Evolutionary conservation across 176 grass and related monocot species (phyloP).

Genomic region (Rhipidocladum racemiflorum): DNA sequence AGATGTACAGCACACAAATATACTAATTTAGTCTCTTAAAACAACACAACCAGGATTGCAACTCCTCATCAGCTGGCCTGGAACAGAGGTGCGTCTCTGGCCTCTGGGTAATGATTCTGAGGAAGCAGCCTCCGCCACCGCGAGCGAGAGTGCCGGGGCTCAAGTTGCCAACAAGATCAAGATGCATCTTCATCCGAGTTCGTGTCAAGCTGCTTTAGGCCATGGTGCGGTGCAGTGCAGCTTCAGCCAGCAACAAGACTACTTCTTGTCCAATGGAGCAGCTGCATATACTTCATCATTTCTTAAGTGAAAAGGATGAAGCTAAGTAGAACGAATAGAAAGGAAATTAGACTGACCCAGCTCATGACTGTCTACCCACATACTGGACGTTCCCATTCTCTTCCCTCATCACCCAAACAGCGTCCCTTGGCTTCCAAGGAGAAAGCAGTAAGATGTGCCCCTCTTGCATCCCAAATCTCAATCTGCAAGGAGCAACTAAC

Average conservation of each 20-base stretch:
- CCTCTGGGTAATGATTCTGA: background rate
- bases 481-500: background rate
- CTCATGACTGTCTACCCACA: background rate
- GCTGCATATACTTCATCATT: background rate
- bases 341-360: slow-evolving; percentile 7
- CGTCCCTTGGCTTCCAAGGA: background rate
- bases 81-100: background rate
- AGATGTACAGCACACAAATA: slow-evolving; percentile 26
- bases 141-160: background rate
- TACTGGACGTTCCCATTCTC: background rate
- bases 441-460: background rate
- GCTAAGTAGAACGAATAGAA: background rate
- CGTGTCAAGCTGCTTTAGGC: background rate
- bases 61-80: background rate
- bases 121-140: background rate
- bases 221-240: background rate
- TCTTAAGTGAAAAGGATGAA: background rate
- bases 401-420: background rate
- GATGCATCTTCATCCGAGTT: background rate
- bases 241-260: background rate
- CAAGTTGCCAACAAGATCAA: background rate
- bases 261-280: background rate
- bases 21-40: background rate
- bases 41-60: background rate
- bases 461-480: background rate